Evolutionary conservation across 768 basidiomycete species (phyloP).

Genomic region (Gautieria morchelliformis): DNA sequence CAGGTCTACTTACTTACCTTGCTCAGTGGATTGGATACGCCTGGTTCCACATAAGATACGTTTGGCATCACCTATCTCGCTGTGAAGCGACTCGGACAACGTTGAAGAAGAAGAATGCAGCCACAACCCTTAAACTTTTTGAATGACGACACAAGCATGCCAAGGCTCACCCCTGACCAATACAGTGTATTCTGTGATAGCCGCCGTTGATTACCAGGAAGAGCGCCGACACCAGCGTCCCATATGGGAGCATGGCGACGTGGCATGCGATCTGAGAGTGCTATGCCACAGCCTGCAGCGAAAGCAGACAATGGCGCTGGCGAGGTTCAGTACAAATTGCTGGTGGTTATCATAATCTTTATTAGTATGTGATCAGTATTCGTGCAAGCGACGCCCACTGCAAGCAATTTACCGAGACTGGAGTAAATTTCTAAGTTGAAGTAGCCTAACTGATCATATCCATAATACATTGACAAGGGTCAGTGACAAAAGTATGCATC

Average conservation of each 20-base stretch:
- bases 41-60: no score
- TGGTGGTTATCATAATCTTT: constrained; percentile 13
- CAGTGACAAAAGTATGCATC: no score
- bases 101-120: constrained; percentile 37
- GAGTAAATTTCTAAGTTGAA: constrained; percentile 22
- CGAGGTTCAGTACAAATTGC: constrained; percentile 27
- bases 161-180: constrained; percentile 18
- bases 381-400: neutral
- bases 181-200: constrained; percentile 8
- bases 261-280: constrained; percentile 21
- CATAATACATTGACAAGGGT: no score
- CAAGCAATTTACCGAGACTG: constrained; percentile 10
- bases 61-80: no score
- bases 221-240: constrained; percentile 18
- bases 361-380: neutral
- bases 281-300: constrained; percentile 23
- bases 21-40: no score
- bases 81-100: no score
- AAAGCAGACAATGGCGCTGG: constrained; percentile 22
- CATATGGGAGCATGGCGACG: constrained; percentile 22
- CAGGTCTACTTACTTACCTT: no score
- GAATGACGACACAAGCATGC: neutral
- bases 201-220: constrained; percentile 17
- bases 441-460: no score
- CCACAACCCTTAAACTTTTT: constrained; percentile 14